These are phyloP conservation scores for Otatea glauca DNA, from an alignment of 176 grass and related monocot species.

Conservation along the genomic window DNA sequence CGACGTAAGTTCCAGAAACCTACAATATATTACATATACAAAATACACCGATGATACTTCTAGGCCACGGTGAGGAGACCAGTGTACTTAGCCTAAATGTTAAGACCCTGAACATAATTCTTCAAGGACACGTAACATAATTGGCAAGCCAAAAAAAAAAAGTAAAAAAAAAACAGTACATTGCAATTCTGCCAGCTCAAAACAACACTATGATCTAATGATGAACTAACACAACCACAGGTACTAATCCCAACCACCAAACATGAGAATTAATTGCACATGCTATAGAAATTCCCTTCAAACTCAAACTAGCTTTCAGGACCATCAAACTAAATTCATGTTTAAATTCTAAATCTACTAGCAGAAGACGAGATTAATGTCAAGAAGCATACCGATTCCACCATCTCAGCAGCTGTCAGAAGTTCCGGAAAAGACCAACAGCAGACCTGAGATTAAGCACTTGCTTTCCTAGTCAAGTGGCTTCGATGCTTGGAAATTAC, in stretches of 20 bases:
- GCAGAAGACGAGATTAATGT: constrained; percentile 10
- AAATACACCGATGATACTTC: not conserved
- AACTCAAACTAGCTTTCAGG: constrained; percentile 44
- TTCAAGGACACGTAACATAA: constrained; percentile 16
- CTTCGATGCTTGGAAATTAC: constrained; percentile 48
- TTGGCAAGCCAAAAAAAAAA: constrained; percentile 30
- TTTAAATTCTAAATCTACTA: constrained; percentile 26
- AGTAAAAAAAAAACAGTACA: constrained; percentile 34
- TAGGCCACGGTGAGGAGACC: not conserved
- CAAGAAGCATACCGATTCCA: constrained; percentile 14
- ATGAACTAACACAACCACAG: constrained; percentile 30
- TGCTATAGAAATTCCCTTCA: constrained; percentile 39
- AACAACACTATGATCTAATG: constrained; percentile 34
- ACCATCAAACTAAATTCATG: constrained; percentile 21
- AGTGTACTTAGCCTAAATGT: not conserved
- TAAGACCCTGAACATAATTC: constrained; percentile 15
- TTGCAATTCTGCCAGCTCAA: constrained; percentile 40
- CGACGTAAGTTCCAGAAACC: constrained; percentile 7
- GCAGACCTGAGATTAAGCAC: constrained; percentile 7
- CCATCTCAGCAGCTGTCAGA: constrained; percentile 24
- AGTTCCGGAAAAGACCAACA: not conserved
- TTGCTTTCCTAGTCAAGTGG: constrained; percentile 35
- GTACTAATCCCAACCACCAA: constrained; percentile 29
- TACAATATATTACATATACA: constrained; percentile 41
- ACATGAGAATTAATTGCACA: constrained; percentile 23